A percentile compares a stretch with the other conserved stretches of the same genome.
phyloP scores from a whole-genome alignment of 768 basidiomycete species.

The Collybia mongolica region DNA sequence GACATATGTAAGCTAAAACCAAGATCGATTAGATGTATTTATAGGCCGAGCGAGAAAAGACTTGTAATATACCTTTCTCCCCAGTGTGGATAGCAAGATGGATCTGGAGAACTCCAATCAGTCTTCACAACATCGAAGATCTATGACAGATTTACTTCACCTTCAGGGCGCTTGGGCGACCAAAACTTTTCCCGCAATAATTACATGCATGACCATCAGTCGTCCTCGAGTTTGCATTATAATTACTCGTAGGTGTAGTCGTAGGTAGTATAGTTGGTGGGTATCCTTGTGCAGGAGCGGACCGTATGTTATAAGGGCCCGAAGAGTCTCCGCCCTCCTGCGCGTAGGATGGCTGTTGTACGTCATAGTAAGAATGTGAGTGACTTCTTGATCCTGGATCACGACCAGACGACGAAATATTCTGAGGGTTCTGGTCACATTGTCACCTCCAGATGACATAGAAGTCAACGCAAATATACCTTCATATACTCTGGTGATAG shows the following conservation, averaged over 20 bases:
- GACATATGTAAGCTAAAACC: constrained; percentile 54
- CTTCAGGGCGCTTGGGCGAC: constrained; percentile 22
- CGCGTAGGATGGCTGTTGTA: not conserved
- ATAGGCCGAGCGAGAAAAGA: constrained; percentile 2
- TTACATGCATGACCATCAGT: constrained; percentile 19
- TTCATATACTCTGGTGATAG: constrained; percentile 13
- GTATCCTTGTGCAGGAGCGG: constrained; percentile 5
- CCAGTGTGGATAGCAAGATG: constrained; percentile 23
- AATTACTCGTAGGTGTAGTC: constrained; percentile 2
- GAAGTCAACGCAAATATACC: constrained; percentile 2
- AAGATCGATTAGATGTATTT: constrained; percentile 1
- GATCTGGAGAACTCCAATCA: constrained; percentile 9
- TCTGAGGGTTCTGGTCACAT: constrained; percentile 6
- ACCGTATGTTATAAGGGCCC: constrained; percentile 4
- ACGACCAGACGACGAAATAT: constrained; percentile 2
- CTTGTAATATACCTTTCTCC: constrained; percentile 18
- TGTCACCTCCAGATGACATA: not conserved
- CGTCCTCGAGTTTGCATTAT: constrained; percentile 2
- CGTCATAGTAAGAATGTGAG: constrained; percentile 4
- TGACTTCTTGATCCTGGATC: not conserved
- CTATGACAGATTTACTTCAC: constrained; percentile 8
- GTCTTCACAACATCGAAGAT: constrained; percentile 1
- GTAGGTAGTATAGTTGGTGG: constrained; percentile 1
- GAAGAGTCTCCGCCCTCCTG: constrained; percentile 4
- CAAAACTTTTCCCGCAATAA: constrained; percentile 20